These are phyloP conservation scores for Aegilops tauschii DNA, from an alignment of 176 grass and related monocot species.

Conservation along the genomic window DNA sequence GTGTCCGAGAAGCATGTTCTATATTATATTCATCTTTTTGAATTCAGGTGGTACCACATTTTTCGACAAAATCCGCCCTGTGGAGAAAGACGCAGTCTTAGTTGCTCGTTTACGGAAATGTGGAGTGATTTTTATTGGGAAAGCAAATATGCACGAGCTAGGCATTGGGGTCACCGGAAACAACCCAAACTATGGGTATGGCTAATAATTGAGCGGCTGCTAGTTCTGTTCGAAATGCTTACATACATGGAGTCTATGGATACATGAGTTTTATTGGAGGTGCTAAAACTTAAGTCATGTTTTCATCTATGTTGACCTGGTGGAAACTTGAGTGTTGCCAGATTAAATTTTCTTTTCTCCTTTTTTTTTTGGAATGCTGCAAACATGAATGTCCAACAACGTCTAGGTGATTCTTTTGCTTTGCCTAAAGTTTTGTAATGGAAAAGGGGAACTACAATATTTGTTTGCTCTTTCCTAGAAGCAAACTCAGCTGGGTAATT, in stretches of 20 bases:
- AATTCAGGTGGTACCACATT: constrained; percentile 78
- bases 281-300: no score
- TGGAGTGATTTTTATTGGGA: constrained; percentile 89
- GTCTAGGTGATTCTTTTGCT: not conserved
- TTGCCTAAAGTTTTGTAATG: not conserved
- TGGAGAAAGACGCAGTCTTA: constrained; percentile 74
- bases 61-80: constrained; percentile 61
- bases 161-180: constrained; percentile 93
- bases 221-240: not conserved
- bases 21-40: not conserved
- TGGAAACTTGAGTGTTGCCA: not conserved
- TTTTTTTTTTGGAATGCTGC: not conserved
- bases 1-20: not conserved
- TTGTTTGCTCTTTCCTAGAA: not conserved
- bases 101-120: constrained; percentile 83
- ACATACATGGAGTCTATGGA: not conserved
- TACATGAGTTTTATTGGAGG: not conserved
- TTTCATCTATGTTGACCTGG: no score
- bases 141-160: constrained; percentile 99
- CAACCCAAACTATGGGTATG: constrained; percentile 95
- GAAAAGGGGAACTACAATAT: not conserved
- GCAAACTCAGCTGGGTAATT: not conserved
- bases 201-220: not conserved
- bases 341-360: not conserved
- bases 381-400: not conserved